Evolutionary conservation across 768 basidiomycete genomes (phyloP).

Genomic region (Serendipita indica): DNA sequence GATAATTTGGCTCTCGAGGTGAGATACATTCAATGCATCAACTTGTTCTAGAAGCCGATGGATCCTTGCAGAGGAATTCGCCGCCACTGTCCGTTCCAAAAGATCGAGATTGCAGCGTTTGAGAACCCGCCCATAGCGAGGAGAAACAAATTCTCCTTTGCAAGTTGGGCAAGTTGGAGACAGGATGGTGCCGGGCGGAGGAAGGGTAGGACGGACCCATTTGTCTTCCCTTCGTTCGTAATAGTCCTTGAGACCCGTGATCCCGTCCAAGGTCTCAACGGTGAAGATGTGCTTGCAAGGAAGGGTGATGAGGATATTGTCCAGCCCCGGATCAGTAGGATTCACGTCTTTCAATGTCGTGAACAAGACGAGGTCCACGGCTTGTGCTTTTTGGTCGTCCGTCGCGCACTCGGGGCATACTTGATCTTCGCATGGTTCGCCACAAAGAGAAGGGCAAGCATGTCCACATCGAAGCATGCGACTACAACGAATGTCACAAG

Average conservation of each 20-base stretch:
- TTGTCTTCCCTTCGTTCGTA: constrained; percentile 31
- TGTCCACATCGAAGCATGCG: constrained; percentile 43
- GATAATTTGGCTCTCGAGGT: too few relatives aligned
- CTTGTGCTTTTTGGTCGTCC: constrained; percentile 21
- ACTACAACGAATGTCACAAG: constrained; percentile 43
- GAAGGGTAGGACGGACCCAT: constrained; percentile 22
- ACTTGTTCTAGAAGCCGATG: background rate
- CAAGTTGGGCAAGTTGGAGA: constrained; percentile 51
- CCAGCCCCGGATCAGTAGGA: constrained; percentile 26
- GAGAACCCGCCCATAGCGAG: constrained; percentile 44
- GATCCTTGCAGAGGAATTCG: constrained; percentile 29
- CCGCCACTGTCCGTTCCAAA: constrained; percentile 45
- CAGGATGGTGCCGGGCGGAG: constrained; percentile 23
- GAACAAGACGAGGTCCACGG: constrained; percentile 46
- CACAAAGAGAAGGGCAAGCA: constrained; percentile 55
- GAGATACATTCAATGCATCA: too few relatives aligned
- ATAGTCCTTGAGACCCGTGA: constrained; percentile 35
- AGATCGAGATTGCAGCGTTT: constrained; percentile 53
- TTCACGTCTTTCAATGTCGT: constrained; percentile 37
- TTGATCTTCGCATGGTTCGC: constrained; percentile 45
- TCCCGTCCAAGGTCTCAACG: constrained; percentile 53
- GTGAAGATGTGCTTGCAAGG: constrained; percentile 51
- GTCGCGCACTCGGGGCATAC: constrained; percentile 38
- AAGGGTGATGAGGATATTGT: constrained; percentile 45
- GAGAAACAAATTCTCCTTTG: constrained; percentile 38